These are phyloP conservation scores for Leccinellum rugosiceps DNA, from an alignment of 768 basidiomycete species.

Conservation along the genomic window DNA sequence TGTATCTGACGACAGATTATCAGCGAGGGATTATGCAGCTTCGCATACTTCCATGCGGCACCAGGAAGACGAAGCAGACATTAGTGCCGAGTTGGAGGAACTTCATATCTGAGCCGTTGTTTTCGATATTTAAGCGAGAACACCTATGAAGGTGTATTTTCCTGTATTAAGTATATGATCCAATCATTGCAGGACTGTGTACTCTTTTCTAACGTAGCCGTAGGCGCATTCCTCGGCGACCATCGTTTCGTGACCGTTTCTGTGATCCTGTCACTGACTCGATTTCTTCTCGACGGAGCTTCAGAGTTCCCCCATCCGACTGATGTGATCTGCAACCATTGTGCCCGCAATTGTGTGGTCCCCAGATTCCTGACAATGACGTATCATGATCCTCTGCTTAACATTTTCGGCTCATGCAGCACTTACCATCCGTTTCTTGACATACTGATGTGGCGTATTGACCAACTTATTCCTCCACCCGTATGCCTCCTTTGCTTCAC, in stretches of 20 bases:
- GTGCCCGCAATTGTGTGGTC: neutral
- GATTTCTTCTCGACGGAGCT: slow-evolving; percentile 60
- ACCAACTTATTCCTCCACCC: neutral
- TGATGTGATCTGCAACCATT: slow-evolving; percentile 15
- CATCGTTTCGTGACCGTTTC: slow-evolving; percentile 6
- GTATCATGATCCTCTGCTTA: neutral
- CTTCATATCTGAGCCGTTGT: slow-evolving; percentile 20
- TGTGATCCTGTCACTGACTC: slow-evolving; percentile 33
- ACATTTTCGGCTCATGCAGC: too few species aligned
- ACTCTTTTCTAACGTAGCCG: slow-evolving; percentile 7
- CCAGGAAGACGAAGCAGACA: slow-evolving; percentile 21
- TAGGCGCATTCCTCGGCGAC: neutral
- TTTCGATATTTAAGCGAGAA: slow-evolving; percentile 5
- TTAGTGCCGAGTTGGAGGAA: slow-evolving; percentile 20
- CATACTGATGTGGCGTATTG: slow-evolving; percentile 25
- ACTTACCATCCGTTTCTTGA: slow-evolving; percentile 28
- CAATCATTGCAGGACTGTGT: neutral
- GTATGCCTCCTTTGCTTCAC: slow-evolving; percentile 20
- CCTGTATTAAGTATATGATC: neutral
- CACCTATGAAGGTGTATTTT: slow-evolving; percentile 2
- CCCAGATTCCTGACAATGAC: neutral
- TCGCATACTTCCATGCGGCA: slow-evolving; percentile 15
- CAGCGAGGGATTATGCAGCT: slow-evolving; percentile 19
- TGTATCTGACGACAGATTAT: slow-evolving; percentile 26
- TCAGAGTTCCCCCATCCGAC: slow-evolving; percentile 15